These are phyloP conservation scores for Backusella australiensis DNA, from an alignment of 192 early-diverging fungal genomes.

Conservation along the genomic window DNA sequence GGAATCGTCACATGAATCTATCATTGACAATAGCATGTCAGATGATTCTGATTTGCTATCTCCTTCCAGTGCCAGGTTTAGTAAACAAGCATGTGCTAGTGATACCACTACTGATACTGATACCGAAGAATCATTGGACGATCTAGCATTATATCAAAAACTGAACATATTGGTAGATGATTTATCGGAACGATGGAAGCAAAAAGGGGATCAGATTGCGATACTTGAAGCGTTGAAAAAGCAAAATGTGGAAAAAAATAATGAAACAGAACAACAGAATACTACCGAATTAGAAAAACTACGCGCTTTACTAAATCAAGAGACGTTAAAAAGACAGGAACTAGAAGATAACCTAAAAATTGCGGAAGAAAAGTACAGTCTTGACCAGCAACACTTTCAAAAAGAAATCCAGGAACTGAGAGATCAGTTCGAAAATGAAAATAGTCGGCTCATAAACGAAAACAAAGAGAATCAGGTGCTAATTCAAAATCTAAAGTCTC, in stretches of 20 bases:
- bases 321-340: background rate
- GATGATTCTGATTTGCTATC: constrained; percentile 2
- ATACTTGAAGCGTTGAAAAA: background rate
- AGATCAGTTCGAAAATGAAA: background rate
- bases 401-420: background rate
- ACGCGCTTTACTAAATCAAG: background rate
- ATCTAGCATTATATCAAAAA: constrained; percentile 1
- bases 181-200: background rate
- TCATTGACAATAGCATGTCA: constrained; percentile 3
- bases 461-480: background rate
- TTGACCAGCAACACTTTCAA: background rate
- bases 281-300: background rate
- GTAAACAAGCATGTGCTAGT: constrained; percentile 1
- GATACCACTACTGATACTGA: background rate
- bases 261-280: background rate
- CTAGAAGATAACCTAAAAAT: background rate
- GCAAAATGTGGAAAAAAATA: background rate
- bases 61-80: constrained; percentile 2
- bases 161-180: background rate
- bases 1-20: background rate
- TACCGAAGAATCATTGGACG: background rate
- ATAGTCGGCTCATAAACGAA: background rate
- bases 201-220: background rate
- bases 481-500: background rate
- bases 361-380: background rate